Conservation (phyloP, 805 yeast species). For the Candida sonorensis region DNA sequence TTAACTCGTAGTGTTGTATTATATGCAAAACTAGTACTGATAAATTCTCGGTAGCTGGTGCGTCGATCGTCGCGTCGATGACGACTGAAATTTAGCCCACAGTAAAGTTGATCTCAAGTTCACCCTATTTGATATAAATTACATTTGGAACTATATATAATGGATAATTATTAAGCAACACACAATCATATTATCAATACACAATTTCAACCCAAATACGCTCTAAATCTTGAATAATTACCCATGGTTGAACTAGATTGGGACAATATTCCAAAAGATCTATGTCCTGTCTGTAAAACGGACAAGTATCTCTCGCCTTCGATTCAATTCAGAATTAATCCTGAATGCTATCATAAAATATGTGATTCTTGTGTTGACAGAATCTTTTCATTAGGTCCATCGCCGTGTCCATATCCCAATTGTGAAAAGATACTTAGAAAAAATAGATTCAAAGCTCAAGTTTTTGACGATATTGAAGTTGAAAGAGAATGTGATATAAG, state of each 20-base stretch:
- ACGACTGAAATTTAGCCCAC: too few relatives aligned
- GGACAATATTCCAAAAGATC: conserved; percentile 28
- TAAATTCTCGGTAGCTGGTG: too few relatives aligned
- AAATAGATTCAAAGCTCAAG: conserved; percentile 85
- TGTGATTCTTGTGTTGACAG: conserved; percentile 97
- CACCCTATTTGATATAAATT: too few relatives aligned
- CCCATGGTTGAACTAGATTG: conserved; percentile 31
- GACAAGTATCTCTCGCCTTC: conserved; percentile 91
- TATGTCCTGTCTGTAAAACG: conserved; percentile 97
- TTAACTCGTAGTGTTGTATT: too few relatives aligned
- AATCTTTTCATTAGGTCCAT: conserved; percentile 90
- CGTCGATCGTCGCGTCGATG: too few relatives aligned
- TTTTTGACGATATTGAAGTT: conserved; percentile 83
- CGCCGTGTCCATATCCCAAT: conserved; percentile 90
- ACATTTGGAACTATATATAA: too few relatives aligned
- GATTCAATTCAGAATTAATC: conserved; percentile 85
- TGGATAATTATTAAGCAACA: too few relatives aligned
- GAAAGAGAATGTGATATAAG: conserved; percentile 92
- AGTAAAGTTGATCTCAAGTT: too few relatives aligned
- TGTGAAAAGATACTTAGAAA: conserved; percentile 85
- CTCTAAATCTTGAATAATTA: too few relatives aligned
- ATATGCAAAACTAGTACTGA: too few relatives aligned
- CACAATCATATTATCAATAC: too few relatives aligned
- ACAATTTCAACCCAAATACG: too few relatives aligned
- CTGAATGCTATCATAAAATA: conserved; percentile 97